These are phyloP conservation scores for Apostasia shenzhenica DNA, from an alignment of 106 monocot genomes.

Conservation along the genomic window DNA sequence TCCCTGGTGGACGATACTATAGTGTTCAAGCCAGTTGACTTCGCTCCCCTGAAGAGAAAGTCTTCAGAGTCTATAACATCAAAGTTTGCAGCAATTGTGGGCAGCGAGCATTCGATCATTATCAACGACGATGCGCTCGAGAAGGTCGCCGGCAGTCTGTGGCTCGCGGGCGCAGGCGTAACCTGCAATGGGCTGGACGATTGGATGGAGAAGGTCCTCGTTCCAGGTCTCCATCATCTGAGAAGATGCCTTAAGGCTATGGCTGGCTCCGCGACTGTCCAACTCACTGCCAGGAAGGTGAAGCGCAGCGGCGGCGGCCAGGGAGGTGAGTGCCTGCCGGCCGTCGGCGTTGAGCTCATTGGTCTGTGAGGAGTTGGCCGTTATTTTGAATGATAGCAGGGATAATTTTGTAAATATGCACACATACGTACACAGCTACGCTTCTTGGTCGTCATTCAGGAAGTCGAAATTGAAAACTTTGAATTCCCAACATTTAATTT, in stretches of 20 bases:
- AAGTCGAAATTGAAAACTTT: too few species aligned
- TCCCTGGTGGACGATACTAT: constrained; percentile 47
- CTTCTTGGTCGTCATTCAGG: too few species aligned
- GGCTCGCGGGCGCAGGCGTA: constrained; percentile 30
- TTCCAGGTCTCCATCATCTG: constrained; percentile 39
- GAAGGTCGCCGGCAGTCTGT: constrained; percentile 42
- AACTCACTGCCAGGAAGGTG: constrained; percentile 18
- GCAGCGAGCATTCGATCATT: constrained; percentile 15
- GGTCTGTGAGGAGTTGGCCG: neutral
- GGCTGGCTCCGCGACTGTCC: constrained; percentile 5
- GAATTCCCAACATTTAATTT: too few species aligned
- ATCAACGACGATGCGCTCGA: constrained; percentile 55
- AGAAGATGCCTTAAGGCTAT: constrained; percentile 11
- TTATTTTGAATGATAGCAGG: neutral
- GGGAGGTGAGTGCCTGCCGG: neutral
- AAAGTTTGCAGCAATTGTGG: constrained; percentile 31
- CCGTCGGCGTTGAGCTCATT: constrained; percentile 1
- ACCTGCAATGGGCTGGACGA: constrained; percentile 24
- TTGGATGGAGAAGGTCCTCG: constrained; percentile 53
- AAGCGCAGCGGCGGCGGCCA: neutral
- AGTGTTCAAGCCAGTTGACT: constrained; percentile 77
- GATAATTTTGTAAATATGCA: too few species aligned
- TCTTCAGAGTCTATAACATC: constrained; percentile 34
- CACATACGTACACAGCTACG: too few species aligned
- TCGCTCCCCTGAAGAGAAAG: constrained; percentile 27